Base-by-base conservation (phyloP, 2,329 filamentous ascomycete species). In the Aureobasidium uvarum region DNA sequence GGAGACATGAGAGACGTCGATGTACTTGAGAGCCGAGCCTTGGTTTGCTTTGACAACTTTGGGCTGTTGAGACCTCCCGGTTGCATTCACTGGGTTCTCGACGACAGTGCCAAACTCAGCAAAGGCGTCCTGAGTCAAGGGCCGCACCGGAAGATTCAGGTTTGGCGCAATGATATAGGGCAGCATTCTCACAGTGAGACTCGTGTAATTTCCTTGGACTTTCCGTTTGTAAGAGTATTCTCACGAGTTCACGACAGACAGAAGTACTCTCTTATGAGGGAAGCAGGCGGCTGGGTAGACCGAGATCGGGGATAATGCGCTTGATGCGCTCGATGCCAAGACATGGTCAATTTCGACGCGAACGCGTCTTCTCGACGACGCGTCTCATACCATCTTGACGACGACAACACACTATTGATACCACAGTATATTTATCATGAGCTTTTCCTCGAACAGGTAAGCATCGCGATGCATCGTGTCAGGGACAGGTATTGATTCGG, bases 21-120 rank as follows among this genome's bases (percentile, higher is more conserved):
- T 84, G 77, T 95, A 96, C 77, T 96, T 96, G 73, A 94, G 86
- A 18, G 95, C 94, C 25, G 88, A 89, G 72, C 91, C 91, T 80
- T 98, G 93, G 81, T 98, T 98, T 52, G 85, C 85, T 54, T 87
- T 85, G 3, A 85, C 82, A 38, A 71, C 70, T 5, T 87, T 79
- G 64, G 84, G 56, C 23, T 65, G 66, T 20, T 33, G 18, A n/a
- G 41, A 68, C 10, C 60, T 52, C 6, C 48, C 38, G 52, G 20
- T 68, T 51, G 73, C 73, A 70, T 75, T 69, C 77, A 77, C 63
- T 84, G 83, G 67, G 74, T 94, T 91, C 74, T 87, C 80, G 70
- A 97, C 85, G 54, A 95, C 91, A 64, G 90, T 88, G 74, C 95
- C 95, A 77, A 96, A 99, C 50, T 85, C 83, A 16, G 86, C 81